Base-by-base conservation (phyloP, 495 filamentous ascomycete species). In the Penicillium manginii region DNA sequence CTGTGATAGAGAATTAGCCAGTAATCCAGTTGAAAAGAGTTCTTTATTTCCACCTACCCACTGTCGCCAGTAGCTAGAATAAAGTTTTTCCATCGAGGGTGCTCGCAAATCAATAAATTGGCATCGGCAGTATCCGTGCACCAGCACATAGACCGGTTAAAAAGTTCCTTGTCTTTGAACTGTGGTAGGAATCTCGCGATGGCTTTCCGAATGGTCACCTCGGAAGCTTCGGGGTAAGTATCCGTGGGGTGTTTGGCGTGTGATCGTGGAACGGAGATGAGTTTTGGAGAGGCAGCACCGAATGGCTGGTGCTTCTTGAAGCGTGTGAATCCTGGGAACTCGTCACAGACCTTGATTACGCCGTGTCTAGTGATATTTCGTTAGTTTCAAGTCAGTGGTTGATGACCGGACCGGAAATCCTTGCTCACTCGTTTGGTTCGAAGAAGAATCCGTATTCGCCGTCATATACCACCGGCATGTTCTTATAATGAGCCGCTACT, bases 381-480 rank as follows among this genome's bases (percentile, higher is more conserved):
- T 63, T 48, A 63, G 56, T 17, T 51, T 50, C 17, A 6, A 22
- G 8, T 39, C 0, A 10, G 11, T 37, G 12, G 11, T 37, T 3
- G 2, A 29, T 23, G 31, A 3, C 22, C 2, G 23, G 12, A 50
- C 10, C 18, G 6, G 6, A n/a, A 29, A 29, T 29, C 6, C 26
- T 8, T 29, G 23, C 58, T 55, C 71, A 79, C 52, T 69, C 71
- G 35, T 80, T 75, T 2, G 81, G 78, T 59, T 84, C 81, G 60
- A 84, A 82, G 63, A 84, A 83, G 62, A 84, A 83, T 2, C 81
- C 81, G 23, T 72, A 70, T 51, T 84, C 78, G 22, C 75, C 72
- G 46, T 81, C 77, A 57, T 78, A 83, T 5, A 83, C 63, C 0
- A 84, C 79, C 1, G 81, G 80, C 2, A 77, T 61, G 50, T 78